phyloP scores from a whole-genome alignment of 352 stramenopile species.

The Globisporangium paddicum region DNA sequence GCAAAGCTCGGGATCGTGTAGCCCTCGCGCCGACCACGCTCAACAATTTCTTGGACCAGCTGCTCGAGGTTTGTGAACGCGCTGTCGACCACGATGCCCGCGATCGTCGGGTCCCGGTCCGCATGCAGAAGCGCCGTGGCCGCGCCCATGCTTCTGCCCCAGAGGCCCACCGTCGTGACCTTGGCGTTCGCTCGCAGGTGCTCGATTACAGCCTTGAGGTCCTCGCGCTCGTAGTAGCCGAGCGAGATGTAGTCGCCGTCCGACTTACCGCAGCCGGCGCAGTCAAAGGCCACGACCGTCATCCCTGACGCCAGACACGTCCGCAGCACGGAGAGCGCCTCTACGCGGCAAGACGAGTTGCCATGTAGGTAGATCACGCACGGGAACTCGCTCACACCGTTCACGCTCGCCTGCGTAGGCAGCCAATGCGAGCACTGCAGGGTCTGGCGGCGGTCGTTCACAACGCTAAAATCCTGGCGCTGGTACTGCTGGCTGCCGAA shows the following conservation, averaged over 20 bases:
- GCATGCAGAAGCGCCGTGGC: constrained; percentile 97
- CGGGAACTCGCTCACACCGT: constrained; percentile 40
- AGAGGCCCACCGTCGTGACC: constrained; percentile 95
- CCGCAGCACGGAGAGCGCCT: constrained; percentile 90
- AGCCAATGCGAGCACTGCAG: constrained; percentile 96
- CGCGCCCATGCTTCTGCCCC: constrained; percentile 97
- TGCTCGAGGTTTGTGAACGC: constrained; percentile 95
- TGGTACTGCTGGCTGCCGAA: constrained; percentile 88
- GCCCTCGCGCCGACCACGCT: constrained; percentile 92
- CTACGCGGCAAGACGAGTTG: constrained; percentile 94
- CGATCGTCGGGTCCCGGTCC: constrained; percentile 95
- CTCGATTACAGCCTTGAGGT: constrained; percentile 88
- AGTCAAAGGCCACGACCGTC: constrained; percentile 97
- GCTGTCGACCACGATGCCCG: constrained; percentile 96
- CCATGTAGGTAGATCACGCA: constrained; percentile 98
- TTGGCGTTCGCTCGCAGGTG: constrained; percentile 90
- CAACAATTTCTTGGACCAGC: constrained; percentile 97
- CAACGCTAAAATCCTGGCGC: constrained; percentile 89
- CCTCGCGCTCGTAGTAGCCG: constrained; percentile 94
- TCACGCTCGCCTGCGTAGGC: constrained; percentile 37
- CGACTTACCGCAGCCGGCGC: constrained; percentile 92
- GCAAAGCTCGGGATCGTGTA: constrained; percentile 90
- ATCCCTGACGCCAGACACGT: constrained; percentile 91
- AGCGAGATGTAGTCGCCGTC: constrained; percentile 98
- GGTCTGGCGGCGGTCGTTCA: constrained; percentile 73